Evolutionary conservation across 2,329 filamentous ascomycete genomes (phyloP).

Genomic region (Hypoxylon sp.): DNA sequence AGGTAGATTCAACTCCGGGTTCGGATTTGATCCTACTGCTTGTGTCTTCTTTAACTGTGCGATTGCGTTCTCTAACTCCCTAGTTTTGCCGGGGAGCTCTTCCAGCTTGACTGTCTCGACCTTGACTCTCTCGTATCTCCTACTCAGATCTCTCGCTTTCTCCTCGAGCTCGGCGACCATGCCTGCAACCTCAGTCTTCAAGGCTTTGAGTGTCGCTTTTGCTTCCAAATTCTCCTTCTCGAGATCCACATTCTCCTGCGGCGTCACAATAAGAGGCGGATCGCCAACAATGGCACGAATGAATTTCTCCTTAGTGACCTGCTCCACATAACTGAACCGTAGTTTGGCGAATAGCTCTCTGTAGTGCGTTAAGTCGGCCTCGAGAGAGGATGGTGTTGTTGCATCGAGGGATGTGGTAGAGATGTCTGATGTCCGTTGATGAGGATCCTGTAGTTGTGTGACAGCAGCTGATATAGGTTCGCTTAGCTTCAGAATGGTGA

Average conservation of each 20-base stretch:
- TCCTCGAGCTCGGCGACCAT: conserved; percentile 81
- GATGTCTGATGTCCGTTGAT: conserved; percentile 78
- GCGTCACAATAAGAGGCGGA: conserved; percentile 86
- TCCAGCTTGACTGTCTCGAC: conserved; percentile 65
- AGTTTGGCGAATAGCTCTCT: conserved; percentile 96
- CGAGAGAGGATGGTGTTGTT: conserved; percentile 81
- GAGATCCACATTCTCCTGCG: conserved; percentile 84
- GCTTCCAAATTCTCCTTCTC: conserved; percentile 77
- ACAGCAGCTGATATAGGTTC: conserved; percentile 77
- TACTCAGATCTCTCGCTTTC: conserved; percentile 71
- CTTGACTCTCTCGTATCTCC: conserved; percentile 66
- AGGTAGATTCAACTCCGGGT: conserved; percentile 67
- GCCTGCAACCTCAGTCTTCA: conserved; percentile 83
- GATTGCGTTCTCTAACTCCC: conserved; percentile 65
- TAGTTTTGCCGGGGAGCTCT: conserved; percentile 67
- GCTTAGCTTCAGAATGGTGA: conserved; percentile 83
- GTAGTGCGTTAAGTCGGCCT: conserved; percentile 90
- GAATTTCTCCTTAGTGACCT: conserved; percentile 99
- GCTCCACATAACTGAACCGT: conserved; percentile 96
- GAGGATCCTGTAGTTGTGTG: conserved; percentile 56
- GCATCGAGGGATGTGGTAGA: conserved; percentile 76
- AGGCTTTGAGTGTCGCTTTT: conserved; percentile 82
- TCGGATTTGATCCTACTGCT: conserved; percentile 58
- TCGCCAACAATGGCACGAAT: conserved; percentile 93
- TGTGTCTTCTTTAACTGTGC: conserved; percentile 61